Evolutionary conservation across 2,329 filamentous ascomycete species (phyloP).

Genomic region (Trichothecium roseum): DNA sequence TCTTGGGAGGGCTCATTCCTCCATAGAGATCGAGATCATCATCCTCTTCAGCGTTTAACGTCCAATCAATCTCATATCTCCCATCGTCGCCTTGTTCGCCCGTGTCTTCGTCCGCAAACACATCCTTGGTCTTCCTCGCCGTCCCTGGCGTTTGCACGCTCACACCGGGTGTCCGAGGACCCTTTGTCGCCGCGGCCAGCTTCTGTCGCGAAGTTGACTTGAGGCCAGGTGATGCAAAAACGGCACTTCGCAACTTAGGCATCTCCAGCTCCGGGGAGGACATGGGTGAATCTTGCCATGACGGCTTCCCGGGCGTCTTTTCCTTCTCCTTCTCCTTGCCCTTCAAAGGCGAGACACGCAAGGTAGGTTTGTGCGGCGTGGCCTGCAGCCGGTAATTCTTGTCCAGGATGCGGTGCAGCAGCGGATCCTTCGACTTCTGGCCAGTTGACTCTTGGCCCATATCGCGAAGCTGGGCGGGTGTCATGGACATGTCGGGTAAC

Average conservation of each 20-base stretch:
- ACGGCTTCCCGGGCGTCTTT: conserved; percentile 13
- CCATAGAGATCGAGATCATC: conserved; percentile 52
- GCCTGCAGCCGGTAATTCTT: conserved; percentile 92
- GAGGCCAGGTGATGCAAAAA: conserved; percentile 67
- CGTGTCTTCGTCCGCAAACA: conserved; percentile 25
- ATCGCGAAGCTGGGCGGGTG: conserved; percentile 40
- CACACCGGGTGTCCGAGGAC: conserved; percentile 66
- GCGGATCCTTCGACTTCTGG: conserved; percentile 51
- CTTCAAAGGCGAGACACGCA: conserved; percentile 36
- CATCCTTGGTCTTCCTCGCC: conserved; percentile 37
- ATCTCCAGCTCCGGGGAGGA: conserved; percentile 71
- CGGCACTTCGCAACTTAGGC: conserved; percentile 73
- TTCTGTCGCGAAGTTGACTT: conserved; percentile 32
- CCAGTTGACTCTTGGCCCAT: conserved; percentile 21
- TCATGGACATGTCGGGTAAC: conserved; percentile 53
- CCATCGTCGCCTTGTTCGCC: conserved; percentile 14
- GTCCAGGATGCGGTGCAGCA: conserved; percentile 86
- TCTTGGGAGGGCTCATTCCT: conserved; percentile 86
- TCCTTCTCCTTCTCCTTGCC: conserved; percentile 21
- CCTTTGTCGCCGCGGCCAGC: conserved; percentile 29
- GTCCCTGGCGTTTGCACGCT: conserved; percentile 69
- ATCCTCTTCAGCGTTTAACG: conserved; percentile 56
- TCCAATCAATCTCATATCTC: conserved; percentile 58
- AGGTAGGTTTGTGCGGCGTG: conserved; percentile 60
- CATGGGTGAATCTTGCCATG: conserved; percentile 49